Conservation (phyloP, 805 yeast genomes). For the Starmera pachycereana region DNA sequence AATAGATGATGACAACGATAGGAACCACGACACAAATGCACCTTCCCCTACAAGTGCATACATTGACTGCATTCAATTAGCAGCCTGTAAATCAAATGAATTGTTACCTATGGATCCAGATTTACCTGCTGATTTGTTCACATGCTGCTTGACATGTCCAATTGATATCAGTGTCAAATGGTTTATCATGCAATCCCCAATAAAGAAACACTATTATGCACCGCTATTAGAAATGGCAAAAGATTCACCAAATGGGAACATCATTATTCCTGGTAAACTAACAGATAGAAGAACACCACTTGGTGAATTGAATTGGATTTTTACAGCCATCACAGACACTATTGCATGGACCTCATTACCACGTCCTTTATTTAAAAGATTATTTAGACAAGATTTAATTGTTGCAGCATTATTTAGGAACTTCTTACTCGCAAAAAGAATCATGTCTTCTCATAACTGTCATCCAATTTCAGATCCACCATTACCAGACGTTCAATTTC, state of each 20-base stretch:
- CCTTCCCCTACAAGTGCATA: conserved; percentile 40
- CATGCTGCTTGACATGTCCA: conserved; percentile 92
- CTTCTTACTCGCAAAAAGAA: conserved; percentile 81
- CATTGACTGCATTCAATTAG: conserved; percentile 83
- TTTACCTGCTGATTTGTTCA: conserved; percentile 90
- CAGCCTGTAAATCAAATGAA: conserved; percentile 85
- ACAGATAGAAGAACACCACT: conserved; percentile 92
- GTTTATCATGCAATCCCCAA: conserved; percentile 78
- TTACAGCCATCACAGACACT: conserved; percentile 95
- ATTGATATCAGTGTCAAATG: conserved; percentile 88
- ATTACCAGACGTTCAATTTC: conserved; percentile 74
- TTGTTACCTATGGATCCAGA: conserved; percentile 87
- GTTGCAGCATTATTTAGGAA: conserved; percentile 94
- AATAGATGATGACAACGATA: conserved; percentile 73
- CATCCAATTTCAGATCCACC: conserved; percentile 94
- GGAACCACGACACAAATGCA: conserved; percentile 30
- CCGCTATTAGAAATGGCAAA: conserved; percentile 27
- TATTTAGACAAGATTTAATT: conserved; percentile 92
- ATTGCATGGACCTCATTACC: conserved; percentile 95
- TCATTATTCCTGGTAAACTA: conserved; percentile 79
- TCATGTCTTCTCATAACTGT: conserved; percentile 88
- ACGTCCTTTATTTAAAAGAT: conserved; percentile 75
- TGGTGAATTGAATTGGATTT: conserved; percentile 95
- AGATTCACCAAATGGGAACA: conserved; percentile 24
- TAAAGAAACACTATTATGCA: conserved; percentile 33